Evolutionary conservation across 768 basidiomycete species (phyloP).

Genomic region (Filobasidium wieringae): DNA sequence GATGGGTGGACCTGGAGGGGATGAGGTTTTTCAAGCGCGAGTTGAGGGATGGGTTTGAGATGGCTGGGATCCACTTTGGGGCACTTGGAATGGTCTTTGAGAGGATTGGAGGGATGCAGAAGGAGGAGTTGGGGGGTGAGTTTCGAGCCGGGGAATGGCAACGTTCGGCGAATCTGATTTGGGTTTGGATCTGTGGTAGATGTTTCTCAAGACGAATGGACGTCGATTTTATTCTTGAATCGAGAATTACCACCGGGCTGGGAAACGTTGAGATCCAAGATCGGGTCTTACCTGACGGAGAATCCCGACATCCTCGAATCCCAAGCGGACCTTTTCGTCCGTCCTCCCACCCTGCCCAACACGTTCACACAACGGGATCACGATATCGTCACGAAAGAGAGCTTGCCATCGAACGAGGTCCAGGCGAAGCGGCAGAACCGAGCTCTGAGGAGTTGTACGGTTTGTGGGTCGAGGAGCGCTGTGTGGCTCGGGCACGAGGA

Average conservation of each 20-base stretch:
- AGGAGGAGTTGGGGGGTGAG: too few species aligned
- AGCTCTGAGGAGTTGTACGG: background rate
- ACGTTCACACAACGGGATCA: background rate
- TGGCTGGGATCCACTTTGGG: background rate
- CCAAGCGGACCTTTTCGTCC: background rate
- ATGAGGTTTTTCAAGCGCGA: background rate
- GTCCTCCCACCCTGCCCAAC: background rate
- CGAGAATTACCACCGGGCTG: background rate
- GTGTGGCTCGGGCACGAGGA: too few species aligned
- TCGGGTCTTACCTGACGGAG: background rate
- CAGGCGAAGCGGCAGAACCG: background rate
- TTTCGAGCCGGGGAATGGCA: too few species aligned
- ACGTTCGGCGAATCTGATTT: background rate
- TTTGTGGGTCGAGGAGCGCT: background rate
- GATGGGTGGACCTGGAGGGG: background rate
- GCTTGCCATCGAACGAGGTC: background rate
- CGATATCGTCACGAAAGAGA: background rate
- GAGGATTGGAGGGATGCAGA: background rate
- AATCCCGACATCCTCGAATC: background rate
- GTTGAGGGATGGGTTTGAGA: background rate
- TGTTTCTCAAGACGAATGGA: background rate
- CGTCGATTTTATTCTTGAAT: background rate
- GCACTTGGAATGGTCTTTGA: background rate
- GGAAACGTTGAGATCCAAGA: background rate
- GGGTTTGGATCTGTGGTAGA: background rate